Evolutionary conservation across 352 stramenopile genomes (phyloP).

Genomic region (Phytophthora palmivora): DNA sequence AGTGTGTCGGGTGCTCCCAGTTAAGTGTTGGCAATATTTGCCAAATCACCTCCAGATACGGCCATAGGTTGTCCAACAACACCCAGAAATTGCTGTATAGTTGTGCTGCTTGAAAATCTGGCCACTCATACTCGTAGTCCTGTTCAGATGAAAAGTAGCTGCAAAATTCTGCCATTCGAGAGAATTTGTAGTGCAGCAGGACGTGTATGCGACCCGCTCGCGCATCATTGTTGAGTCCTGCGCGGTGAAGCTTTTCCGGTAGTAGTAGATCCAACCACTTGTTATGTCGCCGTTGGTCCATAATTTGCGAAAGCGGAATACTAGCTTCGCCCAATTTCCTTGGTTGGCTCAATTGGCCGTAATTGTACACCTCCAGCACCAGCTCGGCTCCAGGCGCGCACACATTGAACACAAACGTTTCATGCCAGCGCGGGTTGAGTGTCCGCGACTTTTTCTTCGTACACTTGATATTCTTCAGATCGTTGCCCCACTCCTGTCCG

Average conservation of each 20-base stretch:
- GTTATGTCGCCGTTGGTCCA: conserved; percentile 88
- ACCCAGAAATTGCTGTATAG: conserved; percentile 91
- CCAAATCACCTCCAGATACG: conserved; percentile 87
- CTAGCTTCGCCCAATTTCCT: conserved; percentile 85
- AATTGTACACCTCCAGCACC: conserved; percentile 88
- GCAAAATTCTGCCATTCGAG: conserved; percentile 83
- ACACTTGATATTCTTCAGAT: conserved; percentile 83
- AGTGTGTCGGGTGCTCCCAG: conserved; percentile 86
- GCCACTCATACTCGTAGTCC: conserved; percentile 79
- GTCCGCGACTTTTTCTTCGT: conserved; percentile 90
- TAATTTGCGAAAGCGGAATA: conserved; percentile 79
- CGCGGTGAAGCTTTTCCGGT: conserved; percentile 80
- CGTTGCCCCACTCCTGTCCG: conserved; percentile 83
- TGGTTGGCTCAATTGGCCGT: conserved; percentile 81
- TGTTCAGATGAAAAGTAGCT: conserved; percentile 84
- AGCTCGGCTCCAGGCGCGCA: conserved; percentile 83
- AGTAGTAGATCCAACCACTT: conserved; percentile 88
- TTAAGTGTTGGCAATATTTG: conserved; percentile 85
- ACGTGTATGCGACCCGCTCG: conserved; percentile 85
- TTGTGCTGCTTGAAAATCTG: conserved; percentile 81
- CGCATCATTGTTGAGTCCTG: conserved; percentile 84
- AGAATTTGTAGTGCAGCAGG: conserved; percentile 89
- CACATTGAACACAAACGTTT: conserved; percentile 91
- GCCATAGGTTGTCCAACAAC: conserved; percentile 83
- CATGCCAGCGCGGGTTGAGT: conserved; percentile 87